phyloP scores from a whole-genome alignment of 2,329 filamentous ascomycete species.

The Cylindrodendrum hubeiense region DNA sequence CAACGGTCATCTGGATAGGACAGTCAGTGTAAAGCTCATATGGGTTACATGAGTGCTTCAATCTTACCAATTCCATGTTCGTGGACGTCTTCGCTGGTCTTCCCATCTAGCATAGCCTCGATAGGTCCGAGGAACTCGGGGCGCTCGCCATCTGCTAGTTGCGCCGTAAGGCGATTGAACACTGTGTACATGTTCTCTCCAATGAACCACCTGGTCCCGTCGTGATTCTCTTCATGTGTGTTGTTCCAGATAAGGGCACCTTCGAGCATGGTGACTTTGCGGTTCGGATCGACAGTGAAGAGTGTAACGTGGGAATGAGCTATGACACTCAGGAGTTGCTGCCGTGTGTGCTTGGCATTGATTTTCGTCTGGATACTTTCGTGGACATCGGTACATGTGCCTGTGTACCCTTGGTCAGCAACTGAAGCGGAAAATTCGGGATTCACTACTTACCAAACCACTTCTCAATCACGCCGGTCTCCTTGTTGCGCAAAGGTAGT shows the following conservation, averaged over 20 bases:
- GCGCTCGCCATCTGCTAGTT: slow-evolving; percentile 57
- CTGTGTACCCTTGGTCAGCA: slow-evolving; percentile 36
- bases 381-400: slow-evolving; percentile 83
- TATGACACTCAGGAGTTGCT: slow-evolving; percentile 79
- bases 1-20: slow-evolving; percentile 66
- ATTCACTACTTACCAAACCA: slow-evolving; percentile 73
- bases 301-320: slow-evolving; percentile 81
- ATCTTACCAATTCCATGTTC: slow-evolving; percentile 69
- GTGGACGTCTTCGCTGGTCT: slow-evolving; percentile 69
- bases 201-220: slow-evolving; percentile 62
- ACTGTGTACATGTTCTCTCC: slow-evolving; percentile 75
- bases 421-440: background rate
- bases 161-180: slow-evolving; percentile 64
- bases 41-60: too few relatives aligned
- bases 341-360: slow-evolving; percentile 73
- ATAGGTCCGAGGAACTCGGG: slow-evolving; percentile 69
- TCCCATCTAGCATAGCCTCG: slow-evolving; percentile 73
- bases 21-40: slow-evolving; percentile 17
- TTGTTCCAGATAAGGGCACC: slow-evolving; percentile 72
- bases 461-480: slow-evolving; percentile 77
- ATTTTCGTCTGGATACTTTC: slow-evolving; percentile 78
- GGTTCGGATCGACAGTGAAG: slow-evolving; percentile 76
- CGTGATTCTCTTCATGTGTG: slow-evolving; percentile 53
- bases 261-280: slow-evolving; percentile 76
- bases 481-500: slow-evolving; percentile 73